These are phyloP conservation scores for Hydrangea macrophylla DNA, from an alignment of 148 eudicot genomes.

Conservation along the genomic window DNA sequence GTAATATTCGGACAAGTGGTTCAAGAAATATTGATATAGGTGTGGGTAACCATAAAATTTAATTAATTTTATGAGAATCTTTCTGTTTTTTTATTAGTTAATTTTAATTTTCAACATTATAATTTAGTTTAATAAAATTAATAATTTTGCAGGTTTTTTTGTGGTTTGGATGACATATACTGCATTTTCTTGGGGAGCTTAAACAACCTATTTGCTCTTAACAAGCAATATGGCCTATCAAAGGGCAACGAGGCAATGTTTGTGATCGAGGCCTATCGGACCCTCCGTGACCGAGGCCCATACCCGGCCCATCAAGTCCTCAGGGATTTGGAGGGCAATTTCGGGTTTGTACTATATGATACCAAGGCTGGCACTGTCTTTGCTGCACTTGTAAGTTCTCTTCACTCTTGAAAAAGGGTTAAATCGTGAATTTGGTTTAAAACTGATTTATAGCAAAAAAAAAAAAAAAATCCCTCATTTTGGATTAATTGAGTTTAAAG, in stretches of 20 bases:
- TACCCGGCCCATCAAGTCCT: slow-evolving; percentile 84
- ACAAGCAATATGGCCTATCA: slow-evolving; percentile 71
- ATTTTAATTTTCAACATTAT: too few species aligned
- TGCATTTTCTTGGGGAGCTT: slow-evolving; percentile 70
- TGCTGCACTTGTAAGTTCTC: slow-evolving; percentile 54
- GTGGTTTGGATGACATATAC: slow-evolving; percentile 72
- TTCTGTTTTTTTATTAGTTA: too few species aligned
- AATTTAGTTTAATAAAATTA: too few species aligned
- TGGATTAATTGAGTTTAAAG: too few species aligned
- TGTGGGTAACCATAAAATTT: too few species aligned
- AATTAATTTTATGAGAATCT: too few species aligned
- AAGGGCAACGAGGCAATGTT: slow-evolving; percentile 76
- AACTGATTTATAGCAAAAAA: too few species aligned
- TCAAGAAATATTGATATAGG: too few species aligned
- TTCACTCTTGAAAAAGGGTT: too few species aligned
- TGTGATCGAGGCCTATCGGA: slow-evolving; percentile 74
- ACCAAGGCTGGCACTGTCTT: slow-evolving; percentile 63
- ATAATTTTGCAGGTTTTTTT: slow-evolving; percentile 55
- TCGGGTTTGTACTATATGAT: slow-evolving; percentile 83
- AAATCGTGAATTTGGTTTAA: too few species aligned
- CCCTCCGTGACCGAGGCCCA: slow-evolving; percentile 89
- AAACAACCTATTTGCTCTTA: slow-evolving; percentile 54
- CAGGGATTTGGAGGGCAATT: slow-evolving; percentile 78
- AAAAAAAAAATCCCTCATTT: too few species aligned
- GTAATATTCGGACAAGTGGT: too few species aligned